Conservation (phyloP, 2,329 filamentous ascomycete species). For the Xylariales sp. region DNA sequence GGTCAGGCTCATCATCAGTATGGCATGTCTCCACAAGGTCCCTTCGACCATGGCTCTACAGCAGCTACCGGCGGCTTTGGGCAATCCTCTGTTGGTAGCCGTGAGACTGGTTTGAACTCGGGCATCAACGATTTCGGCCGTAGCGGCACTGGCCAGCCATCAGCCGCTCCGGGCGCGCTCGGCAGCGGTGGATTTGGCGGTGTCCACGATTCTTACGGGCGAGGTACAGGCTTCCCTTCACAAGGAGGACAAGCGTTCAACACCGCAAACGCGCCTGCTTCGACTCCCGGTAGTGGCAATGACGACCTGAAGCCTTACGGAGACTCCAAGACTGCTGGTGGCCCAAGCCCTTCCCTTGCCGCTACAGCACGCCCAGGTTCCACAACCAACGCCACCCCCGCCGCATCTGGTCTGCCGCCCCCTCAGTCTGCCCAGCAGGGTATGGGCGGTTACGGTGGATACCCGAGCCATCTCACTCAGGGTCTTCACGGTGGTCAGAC, state of each 20-base stretch:
- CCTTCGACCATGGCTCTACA: slow-evolving; percentile 67
- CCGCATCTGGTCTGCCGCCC: slow-evolving; percentile 66
- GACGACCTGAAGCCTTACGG: slow-evolving; percentile 71
- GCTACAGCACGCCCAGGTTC: slow-evolving; percentile 69
- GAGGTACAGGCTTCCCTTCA: slow-evolving; percentile 65
- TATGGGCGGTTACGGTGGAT: slow-evolving; percentile 66
- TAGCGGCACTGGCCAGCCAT: slow-evolving; percentile 59
- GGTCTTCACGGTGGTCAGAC: slow-evolving; percentile 64
- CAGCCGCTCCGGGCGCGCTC: slow-evolving; percentile 62
- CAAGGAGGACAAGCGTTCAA: slow-evolving; percentile 66
- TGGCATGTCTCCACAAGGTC: slow-evolving; percentile 66
- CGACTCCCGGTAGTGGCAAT: slow-evolving; percentile 54
- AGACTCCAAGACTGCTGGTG: slow-evolving; percentile 64
- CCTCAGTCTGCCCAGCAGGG: slow-evolving; percentile 65
- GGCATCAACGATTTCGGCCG: slow-evolving; percentile 67
- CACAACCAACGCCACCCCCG: slow-evolving; percentile 64
- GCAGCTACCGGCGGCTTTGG: slow-evolving; percentile 63
- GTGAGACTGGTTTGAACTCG: slow-evolving; percentile 62
- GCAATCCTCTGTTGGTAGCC: slow-evolving; percentile 64
- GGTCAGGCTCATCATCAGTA: slow-evolving; percentile 65
- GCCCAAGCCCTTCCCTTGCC: slow-evolving; percentile 67
- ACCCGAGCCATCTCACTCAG: slow-evolving; percentile 66
- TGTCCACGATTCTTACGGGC: slow-evolving; percentile 66
- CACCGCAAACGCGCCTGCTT: slow-evolving; percentile 60
- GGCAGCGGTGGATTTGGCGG: slow-evolving; percentile 64